Evolutionary conservation across 2,329 filamentous ascomycete genomes (phyloP), one percentile per base, ranked within the genome.

Genomic region (Fusarium irregulare): DNA sequence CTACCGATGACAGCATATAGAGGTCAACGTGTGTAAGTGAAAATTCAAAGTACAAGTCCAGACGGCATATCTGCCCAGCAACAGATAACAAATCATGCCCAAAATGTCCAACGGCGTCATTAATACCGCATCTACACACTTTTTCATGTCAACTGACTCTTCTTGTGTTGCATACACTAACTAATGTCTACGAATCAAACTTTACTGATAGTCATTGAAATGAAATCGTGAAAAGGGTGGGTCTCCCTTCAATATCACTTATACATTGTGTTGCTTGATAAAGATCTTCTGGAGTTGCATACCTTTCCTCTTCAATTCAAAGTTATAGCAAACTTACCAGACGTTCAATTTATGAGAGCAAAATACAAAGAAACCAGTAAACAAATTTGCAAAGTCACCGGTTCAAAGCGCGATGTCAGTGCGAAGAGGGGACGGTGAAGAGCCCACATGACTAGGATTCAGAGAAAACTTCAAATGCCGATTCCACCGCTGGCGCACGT

Each of bases 41-140:
- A 34, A 40, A 18, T 21, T n/a, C 8, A 23, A 55, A 18, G 40
- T 34, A 46, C 27, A 46, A 47, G 18, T 25, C 14, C 9, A 6
- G 12, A 21, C 18, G n/a, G 21, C 25, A 55, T 28, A 56, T 37
- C 53, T 37, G 30, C 30, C 23, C 23, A 50, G 25, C 25, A 27
- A 28, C 32, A n/a, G 28, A 37, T 28, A 28, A 23, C 30, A 16
- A 49, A 50, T 34, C 11, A 40, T 28, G n/a, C 20, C 30, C 4
- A 48, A 45, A 45, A 56, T 40, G 23, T 37, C 13, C 21, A 9
- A 28, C 30, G 49, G 20, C 30, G 44, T 21, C 27, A 16, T 49
- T 49, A 56, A 56, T 50, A 40, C 30, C 54, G 54, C 54, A 50
- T 21, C 48, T 30, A 25, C 44, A 56, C 37, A n/a, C 11, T 21